Evolutionary conservation across 306 rosid species (phyloP).

Genomic region (Cercis canadensis): DNA sequence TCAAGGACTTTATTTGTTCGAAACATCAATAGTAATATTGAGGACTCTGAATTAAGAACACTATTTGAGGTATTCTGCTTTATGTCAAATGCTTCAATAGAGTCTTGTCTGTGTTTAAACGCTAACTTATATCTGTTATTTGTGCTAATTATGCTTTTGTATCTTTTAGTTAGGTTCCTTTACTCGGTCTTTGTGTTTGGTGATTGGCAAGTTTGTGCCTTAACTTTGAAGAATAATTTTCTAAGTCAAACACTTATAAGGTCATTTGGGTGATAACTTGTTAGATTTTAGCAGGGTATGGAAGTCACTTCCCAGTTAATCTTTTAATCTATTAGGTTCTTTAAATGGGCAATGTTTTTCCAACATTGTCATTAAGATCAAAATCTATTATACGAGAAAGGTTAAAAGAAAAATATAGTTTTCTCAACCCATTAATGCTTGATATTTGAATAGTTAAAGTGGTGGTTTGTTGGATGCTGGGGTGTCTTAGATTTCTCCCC

Average conservation of each 20-base stretch:
- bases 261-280: neutral
- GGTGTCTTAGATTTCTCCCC: no score
- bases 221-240: neutral
- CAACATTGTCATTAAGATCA: neutral
- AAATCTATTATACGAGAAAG: no score
- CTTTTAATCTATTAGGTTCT: slow-evolving; percentile 18
- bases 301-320: neutral
- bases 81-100: slow-evolving; percentile 12
- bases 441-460: no score
- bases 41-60: slow-evolving; percentile 70
- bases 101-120: slow-evolving; percentile 19
- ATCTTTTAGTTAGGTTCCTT: slow-evolving; percentile 3
- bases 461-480: no score
- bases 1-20: slow-evolving; percentile 93
- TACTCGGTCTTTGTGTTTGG: neutral
- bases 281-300: neutral
- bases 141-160: slow-evolving; percentile 1
- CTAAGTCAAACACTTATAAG: neutral
- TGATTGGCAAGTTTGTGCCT: slow-evolving; percentile 11
- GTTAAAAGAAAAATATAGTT: neutral
- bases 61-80: slow-evolving; percentile 62
- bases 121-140: slow-evolving; percentile 13
- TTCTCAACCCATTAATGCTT: neutral
- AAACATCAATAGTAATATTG: slow-evolving; percentile 88
- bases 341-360: neutral